A percentile compares a stretch with the other conserved stretches of the same genome.
Evolutionary conservation across 2,329 filamentous ascomycete species (phyloP).

Genomic region (Stemphylium vesicarium): DNA sequence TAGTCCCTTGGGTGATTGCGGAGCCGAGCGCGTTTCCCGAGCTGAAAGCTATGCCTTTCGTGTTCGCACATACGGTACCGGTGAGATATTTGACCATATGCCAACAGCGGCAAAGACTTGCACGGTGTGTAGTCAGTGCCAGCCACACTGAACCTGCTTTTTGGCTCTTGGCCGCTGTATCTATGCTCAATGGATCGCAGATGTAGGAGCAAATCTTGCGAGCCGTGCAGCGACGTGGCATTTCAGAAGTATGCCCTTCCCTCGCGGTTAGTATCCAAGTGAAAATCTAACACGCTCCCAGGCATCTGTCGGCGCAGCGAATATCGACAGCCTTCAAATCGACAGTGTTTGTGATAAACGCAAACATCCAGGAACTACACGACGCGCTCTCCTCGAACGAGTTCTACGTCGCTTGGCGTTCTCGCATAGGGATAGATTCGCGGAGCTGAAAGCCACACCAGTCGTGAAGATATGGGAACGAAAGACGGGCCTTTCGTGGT

Average conservation of each 20-base stretch:
- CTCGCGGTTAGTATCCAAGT: no score
- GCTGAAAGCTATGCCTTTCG: constrained; percentile 5
- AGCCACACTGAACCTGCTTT: neutral
- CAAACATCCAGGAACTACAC: neutral
- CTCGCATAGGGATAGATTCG: constrained; percentile 19
- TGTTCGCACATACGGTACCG: constrained; percentile 20
- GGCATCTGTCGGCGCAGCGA: neutral
- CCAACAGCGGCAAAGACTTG: neutral
- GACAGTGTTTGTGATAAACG: neutral
- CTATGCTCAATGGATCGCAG: neutral
- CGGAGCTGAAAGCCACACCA: constrained; percentile 17
- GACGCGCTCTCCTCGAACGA: constrained; percentile 17
- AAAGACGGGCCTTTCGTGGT: constrained; percentile 24
- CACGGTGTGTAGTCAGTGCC: neutral
- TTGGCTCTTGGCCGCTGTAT: constrained; percentile 1
- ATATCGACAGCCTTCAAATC: neutral
- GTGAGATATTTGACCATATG: constrained; percentile 4
- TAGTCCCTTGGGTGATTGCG: constrained; percentile 18
- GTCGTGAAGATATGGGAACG: constrained; percentile 28
- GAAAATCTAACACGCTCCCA: neutral
- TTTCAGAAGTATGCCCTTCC: neutral
- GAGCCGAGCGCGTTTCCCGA: constrained; percentile 10
- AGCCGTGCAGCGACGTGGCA: neutral
- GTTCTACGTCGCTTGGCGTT: constrained; percentile 20
- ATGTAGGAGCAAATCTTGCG: neutral